Percentiles rank a stretch among this genome's conserved stretches.
Evolutionary conservation across 495 filamentous ascomycete species (phyloP).

Genomic region (Mytilinidion resinicola): DNA sequence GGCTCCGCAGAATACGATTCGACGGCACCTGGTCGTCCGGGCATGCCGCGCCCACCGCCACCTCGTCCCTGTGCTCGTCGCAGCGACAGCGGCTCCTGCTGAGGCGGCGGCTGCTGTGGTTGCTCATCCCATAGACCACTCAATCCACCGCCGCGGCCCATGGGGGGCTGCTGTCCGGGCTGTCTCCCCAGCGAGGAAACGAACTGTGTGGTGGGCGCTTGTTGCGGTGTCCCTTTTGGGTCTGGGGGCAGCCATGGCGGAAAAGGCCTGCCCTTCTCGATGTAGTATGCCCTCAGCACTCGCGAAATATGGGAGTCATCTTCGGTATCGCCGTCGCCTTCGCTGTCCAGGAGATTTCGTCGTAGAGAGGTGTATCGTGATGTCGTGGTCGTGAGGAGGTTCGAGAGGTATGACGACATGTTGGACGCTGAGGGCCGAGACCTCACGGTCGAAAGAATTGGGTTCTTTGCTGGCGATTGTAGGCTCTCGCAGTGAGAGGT

Average conservation of each 20-base stretch:
- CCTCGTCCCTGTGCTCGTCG: constrained; percentile 38
- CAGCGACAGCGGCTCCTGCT: constrained; percentile 50
- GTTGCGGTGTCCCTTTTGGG: constrained; percentile 61
- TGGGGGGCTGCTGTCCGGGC: constrained; percentile 23
- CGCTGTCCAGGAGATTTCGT: constrained; percentile 66
- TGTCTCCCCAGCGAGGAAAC: constrained; percentile 36
- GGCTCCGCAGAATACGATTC: constrained; percentile 31
- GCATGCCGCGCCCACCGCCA: constrained; percentile 26
- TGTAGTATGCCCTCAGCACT: constrained; percentile 92
- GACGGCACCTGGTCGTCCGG: constrained; percentile 21
- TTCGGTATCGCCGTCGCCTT: constrained; percentile 85
- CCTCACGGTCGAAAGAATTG: too few species aligned
- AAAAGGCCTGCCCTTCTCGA: constrained; percentile 74
- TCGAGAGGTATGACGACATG: constrained; percentile 76
- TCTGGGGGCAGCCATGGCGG: constrained; percentile 86
- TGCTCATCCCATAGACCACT: constrained; percentile 79
- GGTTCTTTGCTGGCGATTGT: too few species aligned
- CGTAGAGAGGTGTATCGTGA: constrained; percentile 75
- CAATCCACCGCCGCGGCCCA: constrained; percentile 46
- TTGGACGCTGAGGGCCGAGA: constrained; percentile 18
- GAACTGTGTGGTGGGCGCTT: constrained; percentile 41
- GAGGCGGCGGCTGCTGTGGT: constrained; percentile 39
- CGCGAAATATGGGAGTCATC: constrained; percentile 93
- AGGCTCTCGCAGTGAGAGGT: too few species aligned
- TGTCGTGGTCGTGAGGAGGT: constrained; percentile 71